These are phyloP conservation scores for Malassezia slooffiae DNA, from an alignment of 1,284 basidiomycete genomes.

Conservation along the genomic window DNA sequence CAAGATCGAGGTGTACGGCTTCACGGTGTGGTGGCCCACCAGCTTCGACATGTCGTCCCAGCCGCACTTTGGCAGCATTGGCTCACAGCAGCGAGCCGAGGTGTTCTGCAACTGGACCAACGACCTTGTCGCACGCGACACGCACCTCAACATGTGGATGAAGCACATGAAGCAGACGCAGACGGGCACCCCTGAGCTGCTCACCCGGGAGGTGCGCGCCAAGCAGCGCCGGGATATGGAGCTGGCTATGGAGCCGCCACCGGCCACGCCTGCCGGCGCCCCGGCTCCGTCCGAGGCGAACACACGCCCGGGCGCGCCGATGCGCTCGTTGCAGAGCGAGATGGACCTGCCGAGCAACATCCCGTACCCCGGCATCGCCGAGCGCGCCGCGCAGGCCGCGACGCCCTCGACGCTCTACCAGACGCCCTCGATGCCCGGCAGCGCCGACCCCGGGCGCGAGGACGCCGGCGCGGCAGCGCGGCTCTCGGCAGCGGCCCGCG, in stretches of 20 bases:
- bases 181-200: constrained; percentile 2
- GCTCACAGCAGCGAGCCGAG: constrained; percentile 1
- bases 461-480: constrained; percentile 1
- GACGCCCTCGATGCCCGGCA: not conserved
- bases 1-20: constrained; percentile 12
- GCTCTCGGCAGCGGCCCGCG: no score
- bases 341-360: constrained; percentile 12
- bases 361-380: constrained; percentile 11
- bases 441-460: not conserved
- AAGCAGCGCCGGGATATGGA: constrained; percentile 1
- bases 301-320: no score
- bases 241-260: not conserved
- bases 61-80: constrained; percentile 9
- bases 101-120: constrained; percentile 3
- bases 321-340: not conserved
- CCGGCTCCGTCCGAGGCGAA: no score
- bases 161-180: constrained; percentile 1
- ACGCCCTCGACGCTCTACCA: not conserved
- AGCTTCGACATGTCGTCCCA: constrained; percentile 10
- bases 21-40: constrained; percentile 12
- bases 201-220: not conserved
- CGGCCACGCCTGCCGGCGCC: no score
- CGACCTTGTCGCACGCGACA: constrained; percentile 6
- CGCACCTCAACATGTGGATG: constrained; percentile 9
- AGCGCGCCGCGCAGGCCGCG: not conserved